Base-by-base conservation (phyloP, 2,329 filamentous ascomycete species). In the Tolypocladium cylindrosporum region DNA sequence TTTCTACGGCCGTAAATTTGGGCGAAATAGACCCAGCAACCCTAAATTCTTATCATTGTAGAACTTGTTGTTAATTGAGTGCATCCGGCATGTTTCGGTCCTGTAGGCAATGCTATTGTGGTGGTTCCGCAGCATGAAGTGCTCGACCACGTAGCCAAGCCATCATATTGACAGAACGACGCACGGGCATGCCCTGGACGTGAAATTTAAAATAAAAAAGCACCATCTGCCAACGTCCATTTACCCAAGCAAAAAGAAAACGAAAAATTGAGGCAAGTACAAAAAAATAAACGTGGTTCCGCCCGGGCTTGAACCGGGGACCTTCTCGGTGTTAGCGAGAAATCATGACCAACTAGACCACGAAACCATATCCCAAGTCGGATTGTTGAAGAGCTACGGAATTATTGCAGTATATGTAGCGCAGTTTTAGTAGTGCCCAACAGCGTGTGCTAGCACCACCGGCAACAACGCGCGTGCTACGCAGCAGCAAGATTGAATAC, bases 311-410 rank as follows among this genome's bases (percentile, higher is more conserved):
- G 64, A 66, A 66, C 64, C 63, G 64, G 64, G 64, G 64, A 66
- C 64, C 64, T 63, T 66, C 63, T 66, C 63, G 63, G 64, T 65
- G 64, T 66, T 66, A 66, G 61, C 63, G 62, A 66, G 63, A 64
- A 63, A 61, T 63, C 63, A 66, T 66, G 59, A 66, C 64, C 64
- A 66, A 64, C 64, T 66, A 66, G 64, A 66, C 64, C 62, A 66
- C 64, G 62, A 58, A 65, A 66, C 62, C 63, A 37, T 40, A 19
- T 53, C 34, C 14, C 31, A 4, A 11, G 39, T 24, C 21, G 21
- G 39, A 54, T 54, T 42, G 53, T 54, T 54, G 39, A 42, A 54
- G 7, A 9, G 16, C 4, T 1, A 10, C 16, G 5, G 13, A 4
- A 2, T 1, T 34, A 51, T 51, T 51, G 9, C 4, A 0, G 1